Base-by-base conservation (phyloP, 1,284 basidiomycete genomes). In the Abortiporus biennis region DNA sequence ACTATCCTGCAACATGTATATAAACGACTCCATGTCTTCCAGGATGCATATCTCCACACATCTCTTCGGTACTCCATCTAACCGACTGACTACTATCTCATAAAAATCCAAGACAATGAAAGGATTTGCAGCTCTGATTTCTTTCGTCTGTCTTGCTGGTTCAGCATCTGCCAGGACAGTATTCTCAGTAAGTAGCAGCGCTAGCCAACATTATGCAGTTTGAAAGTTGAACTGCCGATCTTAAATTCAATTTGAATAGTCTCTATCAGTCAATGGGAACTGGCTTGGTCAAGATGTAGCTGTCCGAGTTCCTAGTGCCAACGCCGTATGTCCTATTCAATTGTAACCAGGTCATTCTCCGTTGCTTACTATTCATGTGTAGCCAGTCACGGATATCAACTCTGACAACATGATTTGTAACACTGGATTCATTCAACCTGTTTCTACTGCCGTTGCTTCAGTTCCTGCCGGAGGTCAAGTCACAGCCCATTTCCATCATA, bases 371-470 rank as follows among this genome's bases (percentile, higher is more conserved):
- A 2, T 12, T 20, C 17, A 17, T 35, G 3, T 17, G 16, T 43
- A 75, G 72, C 70, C 73, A 17, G 71, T 77, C 45, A 69, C 55
- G 15, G 69, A 76, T 48, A 69, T 76, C 2, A 72, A 64, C 3
- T 76, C 72, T 0, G 74, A 74, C 54, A 60, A 76, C 52, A 45
- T 78, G 37, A 75, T 76, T 45, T 78, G 76, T 62, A 79, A 79
- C 46, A 71, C 72, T 25, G 71, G 72, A 17, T 72, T 73, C 51
- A 72, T 72, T 50, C 70, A 68, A 52, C 68, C 71, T 13, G 54
- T 79, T 46, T 62, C 74, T 39, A 53, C 62, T 38, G 49, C 62
- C 9, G 55, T 78, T 50, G 64, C 79, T 58, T 57, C 59, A 27
- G 67, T 75, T 25, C 58, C 77, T 41, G 61, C 72, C 40, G 72